phyloP scores from a whole-genome alignment of 1,139 yeast species.

The Chernovozyma sophiae-reginae region DNA sequence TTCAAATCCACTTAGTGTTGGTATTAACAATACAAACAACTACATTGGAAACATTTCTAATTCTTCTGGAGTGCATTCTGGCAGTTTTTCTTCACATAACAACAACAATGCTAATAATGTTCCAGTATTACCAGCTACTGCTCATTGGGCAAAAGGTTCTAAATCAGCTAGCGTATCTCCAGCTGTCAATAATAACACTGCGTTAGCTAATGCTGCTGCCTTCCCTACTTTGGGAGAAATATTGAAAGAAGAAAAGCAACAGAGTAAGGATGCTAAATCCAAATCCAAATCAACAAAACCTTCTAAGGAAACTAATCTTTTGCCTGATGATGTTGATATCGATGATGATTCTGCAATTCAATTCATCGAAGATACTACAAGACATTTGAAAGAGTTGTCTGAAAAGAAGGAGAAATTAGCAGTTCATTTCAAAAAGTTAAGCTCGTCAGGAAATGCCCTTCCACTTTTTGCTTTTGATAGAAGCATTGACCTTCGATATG shows the following conservation, averaged over 20 bases:
- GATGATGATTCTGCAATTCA: slow-evolving; percentile 36
- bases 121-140: slow-evolving; percentile 51
- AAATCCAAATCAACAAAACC: slow-evolving; percentile 23
- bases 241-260: slow-evolving; percentile 39
- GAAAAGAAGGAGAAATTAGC: slow-evolving; percentile 29
- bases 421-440: slow-evolving; percentile 29
- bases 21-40: slow-evolving; percentile 2
- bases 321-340: slow-evolving; percentile 38
- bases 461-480: slow-evolving; percentile 40
- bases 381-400: slow-evolving; percentile 28
- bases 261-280: slow-evolving; percentile 27
- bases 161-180: slow-evolving; percentile 31
- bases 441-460: slow-evolving; percentile 15
- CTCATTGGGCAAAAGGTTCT: slow-evolving; percentile 50
- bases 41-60: slow-evolving; percentile 6
- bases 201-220: slow-evolving; percentile 52
- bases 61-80: neutral
- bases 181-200: slow-evolving; percentile 31
- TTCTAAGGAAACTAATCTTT: slow-evolving; percentile 23
- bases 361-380: slow-evolving; percentile 36
- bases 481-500: slow-evolving; percentile 15
- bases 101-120: slow-evolving; percentile 14
- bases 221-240: slow-evolving; percentile 75
- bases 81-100: neutral
- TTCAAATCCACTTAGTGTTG: neutral